phyloP scores from a whole-genome alignment of 352 stramenopile genomes.

The Phytopythium vexans region DNA sequence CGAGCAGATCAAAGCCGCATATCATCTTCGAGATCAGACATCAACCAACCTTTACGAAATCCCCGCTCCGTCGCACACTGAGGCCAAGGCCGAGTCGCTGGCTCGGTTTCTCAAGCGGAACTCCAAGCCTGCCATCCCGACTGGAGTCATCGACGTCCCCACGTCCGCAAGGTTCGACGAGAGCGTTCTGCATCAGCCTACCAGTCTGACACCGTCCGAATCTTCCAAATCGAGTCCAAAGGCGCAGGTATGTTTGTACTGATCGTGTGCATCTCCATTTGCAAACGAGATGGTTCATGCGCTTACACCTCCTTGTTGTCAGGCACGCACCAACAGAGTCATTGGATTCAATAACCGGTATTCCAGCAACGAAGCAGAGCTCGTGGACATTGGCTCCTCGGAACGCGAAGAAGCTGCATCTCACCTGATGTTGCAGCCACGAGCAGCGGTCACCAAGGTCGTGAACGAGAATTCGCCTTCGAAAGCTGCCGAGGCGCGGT shows the following conservation, averaged over 20 bases:
- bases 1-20: slow-evolving; percentile 52
- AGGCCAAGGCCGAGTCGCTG: slow-evolving; percentile 11
- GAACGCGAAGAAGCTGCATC: slow-evolving; percentile 11
- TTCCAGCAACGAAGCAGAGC: background rate
- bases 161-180: background rate
- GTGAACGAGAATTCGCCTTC: too few species aligned
- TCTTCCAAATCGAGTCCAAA: background rate
- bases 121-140: background rate
- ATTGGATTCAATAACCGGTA: background rate
- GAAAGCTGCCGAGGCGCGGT: slow-evolving; percentile 1
- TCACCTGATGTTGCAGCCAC: too few species aligned
- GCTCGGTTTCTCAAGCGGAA: slow-evolving; percentile 15
- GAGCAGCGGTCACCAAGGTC: too few species aligned
- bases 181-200: background rate
- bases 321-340: background rate
- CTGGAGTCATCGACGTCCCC: too few species aligned
- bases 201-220: background rate
- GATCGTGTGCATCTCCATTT: background rate
- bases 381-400: slow-evolving; percentile 8
- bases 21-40: slow-evolving; percentile 14
- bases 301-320: background rate
- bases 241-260: slow-evolving; percentile 2
- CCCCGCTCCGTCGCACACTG: slow-evolving; percentile 1
- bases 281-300: too few species aligned
- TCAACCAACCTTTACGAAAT: background rate